Evolutionary conservation across 2,329 filamentous ascomycete species (phyloP).

Genomic region (Diplodia corticola): DNA sequence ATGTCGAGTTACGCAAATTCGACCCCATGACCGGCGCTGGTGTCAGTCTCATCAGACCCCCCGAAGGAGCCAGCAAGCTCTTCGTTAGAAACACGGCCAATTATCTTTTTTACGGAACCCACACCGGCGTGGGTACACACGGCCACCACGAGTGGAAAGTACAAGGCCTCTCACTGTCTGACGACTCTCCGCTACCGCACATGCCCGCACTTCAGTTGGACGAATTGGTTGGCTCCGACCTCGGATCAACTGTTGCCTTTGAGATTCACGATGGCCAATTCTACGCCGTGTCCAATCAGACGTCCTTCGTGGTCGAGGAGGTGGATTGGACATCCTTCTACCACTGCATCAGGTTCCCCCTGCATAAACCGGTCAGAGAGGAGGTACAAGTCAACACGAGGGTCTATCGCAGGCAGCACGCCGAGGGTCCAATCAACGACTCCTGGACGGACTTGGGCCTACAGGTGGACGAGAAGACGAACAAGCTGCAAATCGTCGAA

Average conservation of each 20-base stretch:
- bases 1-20: constrained; percentile 28
- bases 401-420: constrained; percentile 66
- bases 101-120: constrained; percentile 67
- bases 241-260: constrained; percentile 70
- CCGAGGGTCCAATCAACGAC: constrained; percentile 71
- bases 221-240: constrained; percentile 62
- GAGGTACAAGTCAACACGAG: constrained; percentile 48
- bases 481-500: constrained; percentile 64
- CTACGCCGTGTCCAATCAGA: constrained; percentile 69
- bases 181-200: background rate
- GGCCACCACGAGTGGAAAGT: constrained; percentile 64
- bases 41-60: background rate
- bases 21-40: background rate
- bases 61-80: constrained; percentile 48
- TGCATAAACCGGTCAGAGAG: constrained; percentile 48
- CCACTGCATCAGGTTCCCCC: constrained; percentile 63
- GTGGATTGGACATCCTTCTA: constrained; percentile 70
- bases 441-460: constrained; percentile 70
- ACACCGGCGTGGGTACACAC: constrained; percentile 55
- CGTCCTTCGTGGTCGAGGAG: constrained; percentile 62
- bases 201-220: constrained; percentile 54
- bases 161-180: constrained; percentile 42
- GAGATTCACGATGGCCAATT: constrained; percentile 66
- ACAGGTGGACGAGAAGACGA: constrained; percentile 59
- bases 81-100: constrained; percentile 66